Conservation (phyloP, 768 basidiomycete species). For the Tulasnella sp. region DNA sequence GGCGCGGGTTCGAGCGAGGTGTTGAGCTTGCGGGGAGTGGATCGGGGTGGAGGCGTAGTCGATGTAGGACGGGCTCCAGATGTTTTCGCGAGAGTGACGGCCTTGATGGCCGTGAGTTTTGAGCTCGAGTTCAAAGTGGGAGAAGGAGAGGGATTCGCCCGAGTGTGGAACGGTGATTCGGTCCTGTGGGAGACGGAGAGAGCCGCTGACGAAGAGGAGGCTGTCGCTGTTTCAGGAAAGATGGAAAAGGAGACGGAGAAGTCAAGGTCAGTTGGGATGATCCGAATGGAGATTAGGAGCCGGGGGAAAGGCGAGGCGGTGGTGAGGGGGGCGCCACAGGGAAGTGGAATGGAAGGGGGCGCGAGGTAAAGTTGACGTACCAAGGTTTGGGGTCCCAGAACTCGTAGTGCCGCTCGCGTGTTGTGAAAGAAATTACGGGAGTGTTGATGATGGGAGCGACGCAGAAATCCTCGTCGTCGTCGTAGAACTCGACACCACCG, state of each 20-base stretch:
- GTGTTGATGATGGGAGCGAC: background rate
- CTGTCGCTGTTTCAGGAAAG: background rate
- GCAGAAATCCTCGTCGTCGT: conserved; percentile 14
- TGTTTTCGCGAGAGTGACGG: conserved; percentile 23
- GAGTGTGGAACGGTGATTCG: background rate
- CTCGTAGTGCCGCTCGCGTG: conserved; percentile 17
- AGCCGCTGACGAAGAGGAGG: conserved; percentile 5
- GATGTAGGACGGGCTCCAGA: conserved; percentile 24
- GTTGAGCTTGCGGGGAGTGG: background rate
- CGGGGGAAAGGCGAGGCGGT: background rate
- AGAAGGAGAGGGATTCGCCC: conserved; percentile 15
- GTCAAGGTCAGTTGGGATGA: background rate
- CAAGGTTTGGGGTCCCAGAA: conserved; percentile 20
- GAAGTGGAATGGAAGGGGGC: too few species aligned
- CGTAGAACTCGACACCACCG: background rate
- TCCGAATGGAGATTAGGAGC: background rate
- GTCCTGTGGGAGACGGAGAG: background rate
- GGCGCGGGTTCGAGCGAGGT: conserved; percentile 16
- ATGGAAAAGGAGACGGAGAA: background rate
- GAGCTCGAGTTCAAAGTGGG: conserved; percentile 26
- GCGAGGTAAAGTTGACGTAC: background rate
- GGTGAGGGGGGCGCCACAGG: conserved; percentile 12
- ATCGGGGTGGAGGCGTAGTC: conserved; percentile 21
- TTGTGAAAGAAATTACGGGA: background rate
- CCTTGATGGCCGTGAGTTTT: conserved; percentile 24